Evolutionary conservation across 2,329 filamentous ascomycete genomes (phyloP).

Genomic region (Verticillium longisporum): DNA sequence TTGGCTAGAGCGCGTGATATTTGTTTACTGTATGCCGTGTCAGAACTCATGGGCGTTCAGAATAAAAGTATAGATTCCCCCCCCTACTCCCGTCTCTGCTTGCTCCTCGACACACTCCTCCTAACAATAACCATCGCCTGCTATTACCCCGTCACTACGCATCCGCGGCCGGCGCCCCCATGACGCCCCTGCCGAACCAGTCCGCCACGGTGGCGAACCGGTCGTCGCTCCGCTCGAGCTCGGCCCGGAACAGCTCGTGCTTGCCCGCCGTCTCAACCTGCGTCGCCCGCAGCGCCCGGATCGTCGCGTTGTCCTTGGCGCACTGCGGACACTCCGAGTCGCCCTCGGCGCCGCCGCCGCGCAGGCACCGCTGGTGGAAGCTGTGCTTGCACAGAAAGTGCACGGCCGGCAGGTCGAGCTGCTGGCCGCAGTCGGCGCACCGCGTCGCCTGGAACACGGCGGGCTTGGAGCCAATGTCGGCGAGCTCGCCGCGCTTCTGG

Average conservation of each 20-base stretch:
- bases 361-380: slow-evolving; percentile 86
- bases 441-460: slow-evolving; percentile 85
- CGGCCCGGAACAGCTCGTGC: slow-evolving; percentile 83
- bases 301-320: slow-evolving; percentile 75
- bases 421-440: slow-evolving; percentile 73
- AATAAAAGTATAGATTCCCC: neutral
- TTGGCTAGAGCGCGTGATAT: neutral
- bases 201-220: slow-evolving; percentile 87
- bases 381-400: slow-evolving; percentile 97
- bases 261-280: slow-evolving; percentile 82
- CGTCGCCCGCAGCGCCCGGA: slow-evolving; percentile 76
- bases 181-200: slow-evolving; percentile 91
- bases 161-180: slow-evolving; percentile 47
- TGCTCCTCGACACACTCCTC: neutral
- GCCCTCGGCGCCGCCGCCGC: slow-evolving; percentile 35
- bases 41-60: neutral
- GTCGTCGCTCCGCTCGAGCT: slow-evolving; percentile 70
- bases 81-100: neutral
- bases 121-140: neutral
- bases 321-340: slow-evolving; percentile 83
- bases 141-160: neutral
- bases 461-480: slow-evolving; percentile 70
- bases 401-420: slow-evolving; percentile 80
- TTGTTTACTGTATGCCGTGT: neutral
- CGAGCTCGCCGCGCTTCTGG: slow-evolving; percentile 70